Base-by-base conservation (phyloP, 2,329 filamentous ascomycete genomes). In the Beauveria pseudobassiana region DNA sequence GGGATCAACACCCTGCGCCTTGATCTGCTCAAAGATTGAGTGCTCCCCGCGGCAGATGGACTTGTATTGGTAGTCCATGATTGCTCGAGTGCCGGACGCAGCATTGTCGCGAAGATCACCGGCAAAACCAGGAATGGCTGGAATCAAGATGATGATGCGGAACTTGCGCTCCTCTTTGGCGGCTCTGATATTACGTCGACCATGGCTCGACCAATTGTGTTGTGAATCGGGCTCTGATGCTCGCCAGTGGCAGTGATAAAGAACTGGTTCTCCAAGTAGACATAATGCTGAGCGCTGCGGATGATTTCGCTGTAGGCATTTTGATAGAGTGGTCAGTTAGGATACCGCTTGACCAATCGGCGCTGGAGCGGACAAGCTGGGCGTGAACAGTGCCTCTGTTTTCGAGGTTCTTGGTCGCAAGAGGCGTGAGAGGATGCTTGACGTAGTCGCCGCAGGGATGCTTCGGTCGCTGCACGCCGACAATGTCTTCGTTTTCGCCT, bases 1-100 rank as follows among this genome's bases (percentile, higher is more conserved):
- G 0, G 93, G 91, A 67, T 97, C 87, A 1, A 95, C 84, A 1
- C 90, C 92, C 64, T 89, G 80, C 7, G 83, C 84, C 50, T 74
- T 75, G 62, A 97, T 86, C 70, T 89, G 87, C 45, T 85, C 91
- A 68, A 89, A 95, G 58, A 99, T 98, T 5, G 91, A 96, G 71
- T 98, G 81, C 65, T 96, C 88, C 6, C 95, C 95, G 50, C 95
- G 88, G 70, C 89, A 91, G 66, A 99, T 96, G 0, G 91, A 96
- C 75, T 96, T 96, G 80, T 95, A 99, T 72, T 98, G 95, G 70
- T 96, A 98, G 72, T 98, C 93, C 91, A 99, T 98, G 69, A 98
- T 99, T 12, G 93, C 93, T 54, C 91, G 78, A 0, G 93, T 98
- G 10, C 93, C 93, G 1, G 85, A 85, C 0, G 93, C 93, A 22